Conservation (phyloP, 306 rosid genomes). For the Boehmeria nivea region DNA sequence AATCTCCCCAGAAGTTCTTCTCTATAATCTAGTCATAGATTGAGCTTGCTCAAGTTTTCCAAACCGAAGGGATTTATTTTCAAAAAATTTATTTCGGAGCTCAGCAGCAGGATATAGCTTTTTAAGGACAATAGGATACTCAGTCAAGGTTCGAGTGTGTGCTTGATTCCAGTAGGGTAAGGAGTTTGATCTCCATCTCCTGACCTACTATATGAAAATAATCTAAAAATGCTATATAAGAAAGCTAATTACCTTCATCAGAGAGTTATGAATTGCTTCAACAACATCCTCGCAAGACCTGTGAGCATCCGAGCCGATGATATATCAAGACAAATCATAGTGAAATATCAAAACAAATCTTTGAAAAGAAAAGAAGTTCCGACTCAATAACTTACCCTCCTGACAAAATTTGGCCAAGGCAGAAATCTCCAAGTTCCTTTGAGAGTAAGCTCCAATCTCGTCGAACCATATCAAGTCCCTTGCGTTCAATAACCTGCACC, state of each 20-base stretch:
- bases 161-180: background rate
- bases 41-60: too few species aligned
- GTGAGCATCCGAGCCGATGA: conserved; percentile 18
- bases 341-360: background rate
- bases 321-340: too few species aligned
- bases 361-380: background rate
- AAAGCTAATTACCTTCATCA: conserved; percentile 53
- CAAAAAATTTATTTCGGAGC: too few species aligned
- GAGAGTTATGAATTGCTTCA: conserved; percentile 85
- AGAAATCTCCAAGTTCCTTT: conserved; percentile 91
- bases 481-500: conserved; percentile 83
- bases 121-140: too few species aligned
- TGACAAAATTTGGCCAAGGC: conserved; percentile 81
- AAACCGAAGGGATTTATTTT: too few species aligned
- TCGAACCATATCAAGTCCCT: conserved; percentile 98
- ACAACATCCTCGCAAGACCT: conserved; percentile 93
- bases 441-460: conserved; percentile 96
- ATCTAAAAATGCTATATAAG: background rate
- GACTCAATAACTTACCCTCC: conserved; percentile 66
- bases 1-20: too few species aligned
- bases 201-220: too few species aligned
- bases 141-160: background rate
- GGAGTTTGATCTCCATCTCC: background rate
- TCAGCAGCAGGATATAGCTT: too few species aligned
- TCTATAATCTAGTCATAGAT: too few species aligned